These are phyloP conservation scores for Ganoderma lingzhi DNA, from an alignment of 1,284 basidiomycete species.

Conservation along the genomic window DNA sequence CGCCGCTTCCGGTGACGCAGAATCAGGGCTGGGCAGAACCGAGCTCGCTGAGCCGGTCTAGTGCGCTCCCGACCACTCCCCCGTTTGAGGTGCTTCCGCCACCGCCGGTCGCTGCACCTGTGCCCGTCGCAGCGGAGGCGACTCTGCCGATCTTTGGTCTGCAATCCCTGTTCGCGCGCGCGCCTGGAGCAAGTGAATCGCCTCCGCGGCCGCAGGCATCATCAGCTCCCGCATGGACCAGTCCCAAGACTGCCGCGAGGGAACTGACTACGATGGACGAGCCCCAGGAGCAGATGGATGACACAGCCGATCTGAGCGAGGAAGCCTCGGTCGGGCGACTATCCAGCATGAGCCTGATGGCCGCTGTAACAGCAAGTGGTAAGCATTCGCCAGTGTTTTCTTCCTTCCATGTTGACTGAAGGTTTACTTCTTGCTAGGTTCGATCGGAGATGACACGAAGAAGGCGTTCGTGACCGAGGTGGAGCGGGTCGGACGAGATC, in stretches of 20 bases:
- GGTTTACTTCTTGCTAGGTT: slow-evolving; percentile 50
- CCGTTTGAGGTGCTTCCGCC: slow-evolving; percentile 30
- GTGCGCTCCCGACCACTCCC: slow-evolving; percentile 28
- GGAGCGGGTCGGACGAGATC: slow-evolving; percentile 79
- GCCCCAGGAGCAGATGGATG: slow-evolving; percentile 23
- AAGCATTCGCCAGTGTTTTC: slow-evolving; percentile 36
- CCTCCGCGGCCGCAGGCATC: neutral
- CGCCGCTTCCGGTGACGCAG: slow-evolving; percentile 11
- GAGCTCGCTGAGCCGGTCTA: slow-evolving; percentile 16
- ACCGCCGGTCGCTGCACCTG: slow-evolving; percentile 20
- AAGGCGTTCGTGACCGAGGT: slow-evolving; percentile 84
- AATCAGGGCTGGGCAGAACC: slow-evolving; percentile 20
- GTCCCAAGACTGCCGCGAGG: slow-evolving; percentile 19
- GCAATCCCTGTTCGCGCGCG: slow-evolving; percentile 18
- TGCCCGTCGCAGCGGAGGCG: slow-evolving; percentile 21
- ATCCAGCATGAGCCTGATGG: slow-evolving; percentile 94
- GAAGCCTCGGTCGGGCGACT: slow-evolving; percentile 90
- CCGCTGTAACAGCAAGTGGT: slow-evolving; percentile 83
- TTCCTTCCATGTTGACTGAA: slow-evolving; percentile 14
- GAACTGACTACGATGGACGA: slow-evolving; percentile 22
- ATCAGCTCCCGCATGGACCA: slow-evolving; percentile 18
- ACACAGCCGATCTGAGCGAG: slow-evolving; percentile 51
- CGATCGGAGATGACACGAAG: slow-evolving; percentile 67
- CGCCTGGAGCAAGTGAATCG: slow-evolving; percentile 21
- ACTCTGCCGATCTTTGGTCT: slow-evolving; percentile 13